Evolutionary conservation across 352 stramenopile species (phyloP).

Genomic region (Phytophthora citricola): DNA sequence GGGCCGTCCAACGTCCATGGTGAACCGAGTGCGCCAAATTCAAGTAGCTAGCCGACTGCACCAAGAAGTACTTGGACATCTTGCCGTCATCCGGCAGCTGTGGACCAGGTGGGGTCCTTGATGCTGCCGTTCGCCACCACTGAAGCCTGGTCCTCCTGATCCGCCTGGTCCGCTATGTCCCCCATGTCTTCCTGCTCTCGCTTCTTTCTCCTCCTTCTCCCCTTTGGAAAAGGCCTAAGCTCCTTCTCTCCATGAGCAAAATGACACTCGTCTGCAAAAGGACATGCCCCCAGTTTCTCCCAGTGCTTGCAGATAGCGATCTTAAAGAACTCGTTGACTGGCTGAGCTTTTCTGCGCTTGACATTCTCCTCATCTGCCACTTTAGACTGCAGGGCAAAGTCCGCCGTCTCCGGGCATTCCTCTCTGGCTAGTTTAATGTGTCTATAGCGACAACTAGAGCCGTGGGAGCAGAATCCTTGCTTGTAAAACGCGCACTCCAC

Average conservation of each 20-base stretch:
- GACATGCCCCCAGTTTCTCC: slow-evolving; percentile 95
- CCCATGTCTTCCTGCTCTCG: slow-evolving; percentile 17
- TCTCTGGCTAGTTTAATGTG: slow-evolving; percentile 94
- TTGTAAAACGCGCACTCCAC: slow-evolving; percentile 98
- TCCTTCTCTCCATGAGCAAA: slow-evolving; percentile 97
- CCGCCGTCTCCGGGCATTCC: slow-evolving; percentile 93
- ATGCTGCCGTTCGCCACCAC: slow-evolving; percentile 12
- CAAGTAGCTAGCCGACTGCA: slow-evolving; percentile 83
- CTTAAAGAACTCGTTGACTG: slow-evolving; percentile 98
- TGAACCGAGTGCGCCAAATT: slow-evolving; percentile 87
- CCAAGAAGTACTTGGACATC: slow-evolving; percentile 83
- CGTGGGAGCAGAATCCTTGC: slow-evolving; percentile 98
- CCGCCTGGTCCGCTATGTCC: not conserved
- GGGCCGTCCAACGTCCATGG: slow-evolving; percentile 69
- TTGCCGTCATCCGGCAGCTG: slow-evolving; percentile 78
- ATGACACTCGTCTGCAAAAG: slow-evolving; percentile 97
- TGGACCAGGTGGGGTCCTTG: slow-evolving; percentile 16
- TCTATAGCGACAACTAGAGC: slow-evolving; percentile 95
- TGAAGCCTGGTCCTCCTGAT: not conserved
- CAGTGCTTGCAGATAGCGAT: slow-evolving; percentile 98
- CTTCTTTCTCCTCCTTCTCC: slow-evolving; percentile 49
- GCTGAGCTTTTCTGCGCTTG: slow-evolving; percentile 86
- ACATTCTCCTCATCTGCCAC: slow-evolving; percentile 91
- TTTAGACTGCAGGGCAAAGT: slow-evolving; percentile 95
- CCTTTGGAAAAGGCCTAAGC: slow-evolving; percentile 88